Conservation (phyloP, 805 yeast species). For the Monosporozyma siamensis region DNA sequence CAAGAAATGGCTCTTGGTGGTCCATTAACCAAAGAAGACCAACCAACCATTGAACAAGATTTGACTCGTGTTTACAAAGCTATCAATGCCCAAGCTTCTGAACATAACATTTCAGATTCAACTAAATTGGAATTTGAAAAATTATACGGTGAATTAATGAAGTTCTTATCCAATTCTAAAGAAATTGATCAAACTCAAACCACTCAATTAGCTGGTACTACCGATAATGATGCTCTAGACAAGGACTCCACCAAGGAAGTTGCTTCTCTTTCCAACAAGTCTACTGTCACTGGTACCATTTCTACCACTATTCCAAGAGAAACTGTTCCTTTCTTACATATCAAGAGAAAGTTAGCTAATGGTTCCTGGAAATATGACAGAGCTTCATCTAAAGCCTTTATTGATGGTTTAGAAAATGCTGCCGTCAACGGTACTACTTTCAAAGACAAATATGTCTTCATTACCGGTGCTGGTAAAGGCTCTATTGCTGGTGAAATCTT, state of each 20-base stretch:
- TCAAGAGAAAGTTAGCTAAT: conserved; percentile 63
- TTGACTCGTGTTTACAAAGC: conserved; percentile 75
- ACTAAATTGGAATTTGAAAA: conserved; percentile 64
- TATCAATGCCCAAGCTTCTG: conserved; percentile 57
- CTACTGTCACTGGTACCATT: conserved; percentile 63
- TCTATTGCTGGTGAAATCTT: conserved; percentile 96
- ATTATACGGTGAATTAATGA: conserved; percentile 59
- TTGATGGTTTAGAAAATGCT: conserved; percentile 87
- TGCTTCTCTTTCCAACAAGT: conserved; percentile 69
- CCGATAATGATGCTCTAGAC: conserved; percentile 44
- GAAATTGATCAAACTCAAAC: conserved; percentile 63
- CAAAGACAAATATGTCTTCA: conserved; percentile 77
- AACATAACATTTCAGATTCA: conserved; percentile 39
- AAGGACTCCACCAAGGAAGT: conserved; percentile 63
- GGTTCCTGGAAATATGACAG: conserved; percentile 84
- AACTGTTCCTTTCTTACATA: conserved; percentile 90
- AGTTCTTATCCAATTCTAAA: conserved; percentile 56
- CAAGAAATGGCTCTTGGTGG: conserved; percentile 96
- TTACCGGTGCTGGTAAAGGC: conserved; percentile 98
- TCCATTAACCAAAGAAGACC: conserved; percentile 54
- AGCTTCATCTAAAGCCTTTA: conserved; percentile 61
- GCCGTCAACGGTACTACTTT: conserved; percentile 91
- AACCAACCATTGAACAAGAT: conserved; percentile 79
- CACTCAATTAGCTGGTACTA: conserved; percentile 44
- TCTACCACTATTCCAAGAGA: conserved; percentile 66